phyloP scores from a whole-genome alignment of 331 rosid species.

The Acacia pycnantha region DNA sequence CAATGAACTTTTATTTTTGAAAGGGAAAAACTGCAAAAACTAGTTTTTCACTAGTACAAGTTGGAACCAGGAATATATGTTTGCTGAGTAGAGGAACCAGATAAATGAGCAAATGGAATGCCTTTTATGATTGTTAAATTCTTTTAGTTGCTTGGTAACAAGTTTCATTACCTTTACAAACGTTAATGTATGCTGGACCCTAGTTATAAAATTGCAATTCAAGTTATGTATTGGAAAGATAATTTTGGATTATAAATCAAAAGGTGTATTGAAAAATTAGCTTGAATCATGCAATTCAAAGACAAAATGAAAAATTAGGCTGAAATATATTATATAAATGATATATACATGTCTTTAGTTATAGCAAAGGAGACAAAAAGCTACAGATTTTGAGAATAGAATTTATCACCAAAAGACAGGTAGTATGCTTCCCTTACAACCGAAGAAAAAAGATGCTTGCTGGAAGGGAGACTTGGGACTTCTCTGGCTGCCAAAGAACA shows the following conservation, averaged over 20 bases:
- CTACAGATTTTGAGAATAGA: background rate
- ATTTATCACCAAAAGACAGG: background rate
- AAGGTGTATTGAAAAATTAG: background rate
- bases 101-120: background rate
- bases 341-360: background rate
- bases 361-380: background rate
- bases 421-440: background rate
- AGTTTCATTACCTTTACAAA: background rate
- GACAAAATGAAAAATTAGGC: background rate
- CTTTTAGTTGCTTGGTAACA: background rate
- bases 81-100: background rate
- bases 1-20: constrained; percentile 1
- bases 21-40: background rate
- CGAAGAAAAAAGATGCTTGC: background rate
- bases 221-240: background rate
- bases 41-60: background rate
- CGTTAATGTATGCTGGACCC: background rate
- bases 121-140: background rate
- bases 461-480: background rate
- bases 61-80: background rate
- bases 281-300: background rate
- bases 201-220: background rate
- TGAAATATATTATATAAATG: background rate
- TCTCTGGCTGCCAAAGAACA: background rate
- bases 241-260: background rate